These are phyloP conservation scores for Ogataea trehaloabstinens DNA, from an alignment of 805 yeast genomes.

Conservation along the genomic window DNA sequence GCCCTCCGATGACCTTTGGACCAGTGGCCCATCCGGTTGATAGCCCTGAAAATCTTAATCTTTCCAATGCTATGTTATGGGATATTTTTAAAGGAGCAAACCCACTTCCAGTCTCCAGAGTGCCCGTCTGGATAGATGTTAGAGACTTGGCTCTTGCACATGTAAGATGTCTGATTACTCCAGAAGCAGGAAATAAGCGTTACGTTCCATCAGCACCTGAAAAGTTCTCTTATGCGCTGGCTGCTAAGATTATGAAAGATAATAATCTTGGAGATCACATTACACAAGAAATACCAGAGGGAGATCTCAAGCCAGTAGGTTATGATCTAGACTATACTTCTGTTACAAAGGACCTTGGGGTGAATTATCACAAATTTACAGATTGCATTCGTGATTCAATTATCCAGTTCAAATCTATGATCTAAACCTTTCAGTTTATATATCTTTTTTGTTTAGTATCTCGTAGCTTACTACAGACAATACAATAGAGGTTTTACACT, in stretches of 20 bases:
- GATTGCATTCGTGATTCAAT: constrained; percentile 42
- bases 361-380: constrained; percentile 37
- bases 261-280: constrained; percentile 22
- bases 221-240: constrained; percentile 30
- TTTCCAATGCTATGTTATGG: constrained; percentile 40
- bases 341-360: constrained; percentile 38
- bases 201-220: constrained; percentile 30
- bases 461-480: too few species aligned
- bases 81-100: constrained; percentile 24
- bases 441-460: too few species aligned
- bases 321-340: constrained; percentile 34
- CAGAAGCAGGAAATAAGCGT: constrained; percentile 26
- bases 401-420: constrained; percentile 31
- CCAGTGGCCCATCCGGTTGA: constrained; percentile 13
- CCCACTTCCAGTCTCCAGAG: constrained; percentile 28
- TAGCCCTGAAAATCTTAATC: constrained; percentile 34
- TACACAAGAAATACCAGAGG: constrained; percentile 14
- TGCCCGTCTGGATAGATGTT: constrained; percentile 35
- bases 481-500: too few species aligned
- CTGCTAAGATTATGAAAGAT: constrained; percentile 29
- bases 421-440: too few species aligned
- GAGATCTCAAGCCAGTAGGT: constrained; percentile 12
- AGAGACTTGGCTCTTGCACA: constrained; percentile 41
- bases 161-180: constrained; percentile 31
- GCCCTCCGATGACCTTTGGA: constrained; percentile 28